phyloP scores from a whole-genome alignment of 1,284 basidiomycete species.

The Microbotryum lychnidis-dioicae region DNA sequence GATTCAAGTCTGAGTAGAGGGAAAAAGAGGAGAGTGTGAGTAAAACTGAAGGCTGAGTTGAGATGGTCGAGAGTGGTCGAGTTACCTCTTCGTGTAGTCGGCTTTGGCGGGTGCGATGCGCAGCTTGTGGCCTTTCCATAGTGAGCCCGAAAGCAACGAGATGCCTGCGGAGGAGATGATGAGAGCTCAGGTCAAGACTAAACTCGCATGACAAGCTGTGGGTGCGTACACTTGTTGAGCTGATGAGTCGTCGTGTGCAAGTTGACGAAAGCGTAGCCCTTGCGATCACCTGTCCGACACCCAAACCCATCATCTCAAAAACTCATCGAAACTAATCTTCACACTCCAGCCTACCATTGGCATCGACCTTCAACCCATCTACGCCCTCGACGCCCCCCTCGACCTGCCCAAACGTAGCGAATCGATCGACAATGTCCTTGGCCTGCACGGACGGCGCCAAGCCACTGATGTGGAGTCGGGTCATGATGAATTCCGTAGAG shows the following conservation, averaged over 20 bases:
- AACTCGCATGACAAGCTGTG: no score
- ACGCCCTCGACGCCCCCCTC: slow-evolving; percentile 12
- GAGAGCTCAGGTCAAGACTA: background rate
- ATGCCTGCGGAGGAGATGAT: slow-evolving; percentile 11
- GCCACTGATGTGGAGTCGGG: slow-evolving; percentile 25
- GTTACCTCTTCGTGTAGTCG: slow-evolving; percentile 18
- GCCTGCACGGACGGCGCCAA: slow-evolving; percentile 20
- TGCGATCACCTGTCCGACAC: slow-evolving; percentile 11
- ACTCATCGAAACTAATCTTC: background rate
- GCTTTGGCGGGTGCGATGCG: slow-evolving; percentile 24
- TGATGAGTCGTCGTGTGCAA: slow-evolving; percentile 22
- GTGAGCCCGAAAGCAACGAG: slow-evolving; percentile 27
- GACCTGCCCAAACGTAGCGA: slow-evolving; percentile 24
- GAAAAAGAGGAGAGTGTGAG: background rate
- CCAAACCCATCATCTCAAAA: no score
- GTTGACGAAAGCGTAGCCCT: slow-evolving; percentile 25
- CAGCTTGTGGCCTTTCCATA: slow-evolving; percentile 33
- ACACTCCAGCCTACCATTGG: slow-evolving; percentile 7
- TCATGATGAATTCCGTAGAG: slow-evolving; percentile 7
- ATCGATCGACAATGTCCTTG: slow-evolving; percentile 23
- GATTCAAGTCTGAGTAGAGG: background rate
- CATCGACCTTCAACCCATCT: slow-evolving; percentile 11
- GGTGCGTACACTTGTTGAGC: slow-evolving; percentile 19
- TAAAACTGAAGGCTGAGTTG: background rate
- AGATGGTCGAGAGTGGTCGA: background rate